Evolutionary conservation across 2,329 filamentous ascomycete species (phyloP).

Genomic region (Aspergillus eucalypticola): DNA sequence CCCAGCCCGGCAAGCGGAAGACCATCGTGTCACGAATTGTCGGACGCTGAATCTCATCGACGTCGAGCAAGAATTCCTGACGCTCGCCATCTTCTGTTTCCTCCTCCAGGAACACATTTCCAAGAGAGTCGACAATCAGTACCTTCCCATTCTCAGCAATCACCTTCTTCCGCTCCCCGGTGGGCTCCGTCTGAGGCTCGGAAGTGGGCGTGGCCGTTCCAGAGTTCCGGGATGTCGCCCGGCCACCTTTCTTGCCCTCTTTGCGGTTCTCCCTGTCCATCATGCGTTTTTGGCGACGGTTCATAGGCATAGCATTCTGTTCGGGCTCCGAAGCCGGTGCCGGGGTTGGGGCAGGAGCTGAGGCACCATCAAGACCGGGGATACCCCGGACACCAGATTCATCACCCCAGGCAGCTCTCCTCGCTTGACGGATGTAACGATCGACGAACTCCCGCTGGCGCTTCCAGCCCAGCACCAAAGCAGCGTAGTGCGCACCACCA

Average conservation of each 20-base stretch:
- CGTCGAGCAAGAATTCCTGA: slow-evolving; percentile 83
- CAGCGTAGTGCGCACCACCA: slow-evolving; percentile 83
- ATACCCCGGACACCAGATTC: slow-evolving; percentile 67
- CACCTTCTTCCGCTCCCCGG: slow-evolving; percentile 81
- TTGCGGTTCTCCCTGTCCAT: slow-evolving; percentile 77
- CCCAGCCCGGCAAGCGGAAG: slow-evolving; percentile 73
- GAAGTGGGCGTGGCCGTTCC: slow-evolving; percentile 56
- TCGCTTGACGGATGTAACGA: slow-evolving; percentile 85
- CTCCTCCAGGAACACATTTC: slow-evolving; percentile 94
- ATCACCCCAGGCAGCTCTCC: slow-evolving; percentile 86
- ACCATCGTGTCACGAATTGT: slow-evolving; percentile 81
- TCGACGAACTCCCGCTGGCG: slow-evolving; percentile 88
- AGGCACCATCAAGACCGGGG: slow-evolving; percentile 60
- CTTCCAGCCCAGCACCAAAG: slow-evolving; percentile 82
- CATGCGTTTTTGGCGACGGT: slow-evolving; percentile 82
- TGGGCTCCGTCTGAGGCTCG: slow-evolving; percentile 56
- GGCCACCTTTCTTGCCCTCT: slow-evolving; percentile 58
- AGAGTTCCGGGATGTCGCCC: slow-evolving; percentile 35
- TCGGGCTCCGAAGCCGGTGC: slow-evolving; percentile 49
- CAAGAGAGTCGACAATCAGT: slow-evolving; percentile 84
- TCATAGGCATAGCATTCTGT: slow-evolving; percentile 62
- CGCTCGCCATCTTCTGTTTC: slow-evolving; percentile 81
- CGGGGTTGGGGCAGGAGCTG: slow-evolving; percentile 40
- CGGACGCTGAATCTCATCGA: slow-evolving; percentile 77
- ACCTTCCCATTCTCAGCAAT: slow-evolving; percentile 94